phyloP scores from a whole-genome alignment of 2,329 filamentous ascomycete species.

The Ceratocystis variospora region DNA sequence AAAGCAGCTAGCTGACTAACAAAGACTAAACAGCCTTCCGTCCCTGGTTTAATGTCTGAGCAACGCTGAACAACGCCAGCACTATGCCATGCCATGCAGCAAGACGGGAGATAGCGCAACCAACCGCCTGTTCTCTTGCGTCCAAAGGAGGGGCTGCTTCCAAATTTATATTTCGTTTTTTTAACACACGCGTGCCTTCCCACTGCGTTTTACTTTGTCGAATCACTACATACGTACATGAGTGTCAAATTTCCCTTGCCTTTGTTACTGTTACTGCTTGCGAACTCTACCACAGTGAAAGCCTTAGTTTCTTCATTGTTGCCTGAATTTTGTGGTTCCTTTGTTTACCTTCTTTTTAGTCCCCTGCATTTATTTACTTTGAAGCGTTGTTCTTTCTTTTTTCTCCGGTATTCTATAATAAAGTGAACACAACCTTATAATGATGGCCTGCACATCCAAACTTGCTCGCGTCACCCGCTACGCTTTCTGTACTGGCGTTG shows the following conservation, averaged over 20 bases:
- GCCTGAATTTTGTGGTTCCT: neutral
- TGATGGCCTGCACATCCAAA: neutral
- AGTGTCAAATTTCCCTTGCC: neutral
- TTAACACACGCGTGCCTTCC: constrained; percentile 3
- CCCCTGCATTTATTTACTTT: neutral
- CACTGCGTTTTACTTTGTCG: neutral
- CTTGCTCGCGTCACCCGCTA: neutral
- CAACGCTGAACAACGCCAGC: too few relatives aligned
- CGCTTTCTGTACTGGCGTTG: neutral
- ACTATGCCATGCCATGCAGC: neutral
- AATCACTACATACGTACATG: neutral
- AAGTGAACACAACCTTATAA: too few relatives aligned
- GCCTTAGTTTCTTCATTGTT: neutral
- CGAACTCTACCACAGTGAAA: neutral
- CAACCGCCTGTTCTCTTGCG: too few relatives aligned
- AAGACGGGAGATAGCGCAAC: too few relatives aligned
- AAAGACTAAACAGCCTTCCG: neutral
- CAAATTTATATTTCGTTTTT: too few relatives aligned
- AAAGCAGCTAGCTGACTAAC: neutral
- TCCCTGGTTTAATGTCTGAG: neutral
- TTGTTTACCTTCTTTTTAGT: neutral
- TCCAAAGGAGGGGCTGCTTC: too few relatives aligned
- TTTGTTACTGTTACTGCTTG: neutral
- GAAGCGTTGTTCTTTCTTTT: neutral
- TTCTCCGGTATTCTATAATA: too few relatives aligned